Evolutionary conservation across 768 basidiomycete genomes (phyloP), one percentile per base, ranked within the genome.

Genomic region (Astraeus odoratus): DNA sequence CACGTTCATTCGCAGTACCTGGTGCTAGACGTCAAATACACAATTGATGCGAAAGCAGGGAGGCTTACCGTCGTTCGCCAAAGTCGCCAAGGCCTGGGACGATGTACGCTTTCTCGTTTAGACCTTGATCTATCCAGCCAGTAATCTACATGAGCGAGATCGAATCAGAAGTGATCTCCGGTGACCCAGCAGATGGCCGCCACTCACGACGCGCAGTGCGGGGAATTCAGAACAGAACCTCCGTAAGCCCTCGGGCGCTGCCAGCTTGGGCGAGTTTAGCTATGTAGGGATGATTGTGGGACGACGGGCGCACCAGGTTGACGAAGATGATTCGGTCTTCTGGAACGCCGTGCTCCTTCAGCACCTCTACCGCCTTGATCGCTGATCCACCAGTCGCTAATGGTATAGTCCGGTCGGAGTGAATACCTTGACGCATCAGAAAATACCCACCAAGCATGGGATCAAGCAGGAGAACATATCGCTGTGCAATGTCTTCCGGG

Each of bases 1-100:
- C n/a, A n/a, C n/a, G 15, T 16, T 56, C 27, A 60, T 38, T 60
- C 43, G 31, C 59, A 60, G 16, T 60, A 60, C 43, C 59, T 60
- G 27, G 12, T 25, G 18, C 4, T 15, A 7, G 34, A 25, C 25
- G 30, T 39, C 16, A 37, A 23, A 39, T 19, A 41, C 3, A 20
- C 13, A 9, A 12, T 13, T 8, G 5, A 8, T 27, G 22, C 5
- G 16, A 33, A 16, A 30, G 3, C 12, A 29, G 15, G 5, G 12
- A 30, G 12, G 30, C 66, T 50, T 55, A 84, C 86, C 89, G 82
- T 59, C 89, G 70, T 61, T 95, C 93, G 42, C 93, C 93, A 61
- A 97, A 97, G 61, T 97, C 93, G n/a, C 93, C 93, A n/a, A 97
- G 71, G 23, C 93, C 92, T 7, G 91, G 92, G 44, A 93, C 80